phyloP scores from a whole-genome alignment of 2,329 filamentous ascomycete species.

The Aspergillus ruber region DNA sequence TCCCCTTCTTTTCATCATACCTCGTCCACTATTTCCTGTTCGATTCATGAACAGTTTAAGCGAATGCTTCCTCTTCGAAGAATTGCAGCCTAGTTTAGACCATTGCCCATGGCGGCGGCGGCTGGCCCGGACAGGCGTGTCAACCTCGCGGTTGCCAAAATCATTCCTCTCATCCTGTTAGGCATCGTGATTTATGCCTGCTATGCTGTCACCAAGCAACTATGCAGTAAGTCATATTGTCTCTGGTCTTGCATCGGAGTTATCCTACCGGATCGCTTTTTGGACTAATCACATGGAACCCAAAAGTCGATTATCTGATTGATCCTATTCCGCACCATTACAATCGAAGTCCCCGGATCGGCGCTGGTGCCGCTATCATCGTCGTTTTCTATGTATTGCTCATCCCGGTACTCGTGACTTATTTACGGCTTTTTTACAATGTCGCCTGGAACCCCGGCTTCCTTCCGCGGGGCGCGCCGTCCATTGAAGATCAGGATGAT shows the following conservation, averaged over 20 bases:
- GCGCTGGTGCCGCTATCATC: conserved; percentile 62
- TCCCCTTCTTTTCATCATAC: background rate
- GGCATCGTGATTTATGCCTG: conserved; percentile 62
- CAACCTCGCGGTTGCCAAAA: conserved; percentile 55
- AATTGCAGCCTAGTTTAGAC: conserved; percentile 12
- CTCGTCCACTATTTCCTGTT: background rate
- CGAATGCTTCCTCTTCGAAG: background rate
- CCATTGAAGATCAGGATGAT: conserved; percentile 18
- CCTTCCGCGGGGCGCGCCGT: conserved; percentile 56
- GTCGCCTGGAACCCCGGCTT: conserved; percentile 68
- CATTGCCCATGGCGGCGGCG: conserved; percentile 20
- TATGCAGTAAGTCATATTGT: conserved; percentile 55
- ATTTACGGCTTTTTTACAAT: conserved; percentile 63
- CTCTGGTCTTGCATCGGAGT: background rate
- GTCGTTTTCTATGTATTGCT: conserved; percentile 68
- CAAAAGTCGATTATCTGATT: conserved; percentile 65
- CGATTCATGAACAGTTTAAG: background rate
- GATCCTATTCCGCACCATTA: conserved; percentile 36
- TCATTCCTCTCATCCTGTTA: conserved; percentile 64
- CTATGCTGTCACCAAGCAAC: conserved; percentile 61
- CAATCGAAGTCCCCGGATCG: conserved; percentile 39
- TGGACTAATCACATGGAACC: background rate
- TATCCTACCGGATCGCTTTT: background rate
- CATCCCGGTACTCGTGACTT: conserved; percentile 58
- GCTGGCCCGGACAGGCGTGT: conserved; percentile 34